Evolutionary conservation across 768 basidiomycete species (phyloP).

Genomic region (Boletus reticuloceps): DNA sequence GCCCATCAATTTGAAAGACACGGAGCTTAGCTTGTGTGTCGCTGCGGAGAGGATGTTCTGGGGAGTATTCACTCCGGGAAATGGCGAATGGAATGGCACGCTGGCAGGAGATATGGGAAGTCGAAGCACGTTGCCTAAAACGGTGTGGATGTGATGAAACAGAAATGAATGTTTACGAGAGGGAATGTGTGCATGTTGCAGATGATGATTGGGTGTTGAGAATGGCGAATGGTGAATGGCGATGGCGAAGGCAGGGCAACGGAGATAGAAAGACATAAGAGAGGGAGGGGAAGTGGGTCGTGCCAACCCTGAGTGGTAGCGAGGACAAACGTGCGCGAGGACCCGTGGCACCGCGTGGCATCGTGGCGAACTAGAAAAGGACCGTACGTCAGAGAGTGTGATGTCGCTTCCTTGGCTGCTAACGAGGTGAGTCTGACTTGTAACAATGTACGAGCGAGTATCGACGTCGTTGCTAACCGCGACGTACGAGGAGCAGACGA

Average conservation of each 20-base stretch:
- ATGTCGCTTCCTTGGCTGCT: constrained; percentile 13
- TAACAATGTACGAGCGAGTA: background rate
- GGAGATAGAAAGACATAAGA: background rate
- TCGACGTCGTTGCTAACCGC: constrained; percentile 12
- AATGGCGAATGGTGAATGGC: constrained; percentile 14
- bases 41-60: background rate
- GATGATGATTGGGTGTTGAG: constrained; percentile 22
- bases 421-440: constrained; percentile 17
- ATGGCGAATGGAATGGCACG: background rate
- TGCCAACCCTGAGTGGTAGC: constrained; percentile 12
- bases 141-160: constrained; percentile 7
- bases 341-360: constrained; percentile 33
- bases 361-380: constrained; percentile 27
- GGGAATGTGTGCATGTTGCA: constrained; percentile 21
- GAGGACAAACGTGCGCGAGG: constrained; percentile 35
- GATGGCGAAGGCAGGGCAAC: constrained; percentile 8
- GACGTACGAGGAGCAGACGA: constrained; percentile 6
- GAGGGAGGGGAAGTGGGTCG: background rate
- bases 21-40: constrained; percentile 4
- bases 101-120: background rate
- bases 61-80: background rate
- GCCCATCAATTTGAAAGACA: constrained; percentile 24
- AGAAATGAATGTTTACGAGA: constrained; percentile 16
- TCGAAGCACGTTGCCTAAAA: constrained; percentile 17
- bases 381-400: constrained; percentile 9